phyloP scores from a whole-genome alignment of 306 rosid genomes.

The Prunus mume region DNA sequence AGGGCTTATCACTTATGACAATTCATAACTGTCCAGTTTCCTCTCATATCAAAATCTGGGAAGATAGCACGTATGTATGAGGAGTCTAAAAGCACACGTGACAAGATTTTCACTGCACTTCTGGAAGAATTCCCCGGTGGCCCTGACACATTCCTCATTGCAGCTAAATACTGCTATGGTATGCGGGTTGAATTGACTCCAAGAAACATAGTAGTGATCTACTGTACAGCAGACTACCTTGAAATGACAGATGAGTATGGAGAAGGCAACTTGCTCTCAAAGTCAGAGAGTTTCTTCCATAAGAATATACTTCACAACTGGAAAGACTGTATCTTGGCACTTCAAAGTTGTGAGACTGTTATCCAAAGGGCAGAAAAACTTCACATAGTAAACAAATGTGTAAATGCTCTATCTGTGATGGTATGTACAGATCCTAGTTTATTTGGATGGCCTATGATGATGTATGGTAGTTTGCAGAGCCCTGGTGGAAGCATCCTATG shows the following conservation, averaged over 20 bases:
- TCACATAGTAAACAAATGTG: constrained; percentile 62
- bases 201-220: constrained; percentile 59
- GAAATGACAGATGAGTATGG: constrained; percentile 89
- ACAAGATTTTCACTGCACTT: constrained; percentile 40
- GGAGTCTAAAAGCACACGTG: constrained; percentile 38
- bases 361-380: constrained; percentile 63
- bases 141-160: constrained; percentile 66
- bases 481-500: constrained; percentile 98
- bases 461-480: constrained; percentile 97
- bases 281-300: constrained; percentile 69
- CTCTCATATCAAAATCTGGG: constrained; percentile 83
- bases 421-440: constrained; percentile 93
- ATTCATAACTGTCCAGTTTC: constrained; percentile 66
- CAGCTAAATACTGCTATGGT: constrained; percentile 77
- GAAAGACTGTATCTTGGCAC: constrained; percentile 94
- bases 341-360: constrained; percentile 72
- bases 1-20: constrained; percentile 15
- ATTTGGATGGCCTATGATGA: constrained; percentile 99
- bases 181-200: constrained; percentile 64
- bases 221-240: constrained; percentile 82
- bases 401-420: constrained; percentile 82
- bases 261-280: constrained; percentile 72
- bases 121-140: constrained; percentile 89
- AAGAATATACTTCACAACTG: constrained; percentile 64
- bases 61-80: constrained; percentile 58